phyloP scores from a whole-genome alignment of 805 yeast species.

The Komagataella kurtzmanii region DNA sequence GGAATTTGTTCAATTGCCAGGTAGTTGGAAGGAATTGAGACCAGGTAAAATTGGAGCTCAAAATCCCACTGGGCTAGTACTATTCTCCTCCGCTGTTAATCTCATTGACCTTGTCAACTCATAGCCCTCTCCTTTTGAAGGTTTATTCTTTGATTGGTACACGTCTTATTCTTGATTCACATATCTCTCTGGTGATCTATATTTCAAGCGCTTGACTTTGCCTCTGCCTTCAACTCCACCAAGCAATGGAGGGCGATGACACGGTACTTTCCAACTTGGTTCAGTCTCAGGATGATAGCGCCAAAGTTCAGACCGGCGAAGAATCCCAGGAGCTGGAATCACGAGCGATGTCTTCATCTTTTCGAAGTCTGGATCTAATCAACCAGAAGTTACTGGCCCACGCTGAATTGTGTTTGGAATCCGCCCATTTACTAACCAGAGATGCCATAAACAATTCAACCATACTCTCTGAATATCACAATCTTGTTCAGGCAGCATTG shows the following conservation, averaged over 20 bases:
- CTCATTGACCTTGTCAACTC: background rate
- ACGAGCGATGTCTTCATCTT: background rate
- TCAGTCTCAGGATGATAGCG: background rate
- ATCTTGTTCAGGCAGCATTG: background rate
- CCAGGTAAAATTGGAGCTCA: background rate
- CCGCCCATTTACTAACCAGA: background rate
- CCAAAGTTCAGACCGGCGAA: background rate
- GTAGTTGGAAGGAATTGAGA: background rate
- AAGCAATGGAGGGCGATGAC: background rate
- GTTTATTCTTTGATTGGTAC: background rate
- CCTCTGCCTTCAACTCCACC: background rate
- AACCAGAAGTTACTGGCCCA: background rate
- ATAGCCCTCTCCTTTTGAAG: too few relatives aligned
- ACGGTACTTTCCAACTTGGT: background rate
- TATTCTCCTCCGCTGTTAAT: background rate
- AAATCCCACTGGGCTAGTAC: background rate
- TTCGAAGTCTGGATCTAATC: background rate
- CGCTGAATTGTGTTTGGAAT: background rate
- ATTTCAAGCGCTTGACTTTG: background rate
- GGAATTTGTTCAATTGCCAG: background rate
- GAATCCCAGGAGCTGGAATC: background rate
- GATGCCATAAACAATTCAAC: background rate
- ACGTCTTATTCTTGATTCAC: background rate
- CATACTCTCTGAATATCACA: background rate
- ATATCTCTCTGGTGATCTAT: background rate